Evolutionary conservation across 306 rosid genomes (phyloP).

Genomic region (Senna tora): DNA sequence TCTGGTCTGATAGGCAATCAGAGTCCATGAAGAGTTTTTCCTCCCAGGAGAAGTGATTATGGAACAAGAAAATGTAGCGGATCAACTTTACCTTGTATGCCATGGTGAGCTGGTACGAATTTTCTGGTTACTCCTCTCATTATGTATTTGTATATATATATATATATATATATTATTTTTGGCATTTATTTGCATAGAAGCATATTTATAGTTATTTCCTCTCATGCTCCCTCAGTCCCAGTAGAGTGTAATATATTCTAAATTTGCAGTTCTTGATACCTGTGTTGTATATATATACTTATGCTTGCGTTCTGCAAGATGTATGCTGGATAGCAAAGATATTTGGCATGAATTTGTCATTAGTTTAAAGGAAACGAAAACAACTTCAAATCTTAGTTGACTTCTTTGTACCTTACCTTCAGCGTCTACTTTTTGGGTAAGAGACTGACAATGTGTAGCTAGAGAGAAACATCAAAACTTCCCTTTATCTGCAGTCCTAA

Average conservation of each 20-base stretch:
- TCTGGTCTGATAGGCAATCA: slow-evolving; percentile 53
- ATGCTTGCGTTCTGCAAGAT: neutral
- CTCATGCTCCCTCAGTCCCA: neutral
- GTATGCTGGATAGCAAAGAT: neutral
- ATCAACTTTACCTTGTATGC: slow-evolving; percentile 63
- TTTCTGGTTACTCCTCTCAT: neutral
- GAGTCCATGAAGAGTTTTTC: slow-evolving; percentile 66
- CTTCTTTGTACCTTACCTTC: neutral
- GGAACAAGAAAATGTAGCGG: slow-evolving; percentile 58
- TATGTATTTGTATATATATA: neutral
- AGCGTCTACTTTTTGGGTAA: slow-evolving; percentile 1
- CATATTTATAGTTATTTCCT: neutral
- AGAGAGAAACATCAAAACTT: neutral
- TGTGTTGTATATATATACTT: slow-evolving; percentile 5
- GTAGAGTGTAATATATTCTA: neutral
- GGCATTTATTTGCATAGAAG: neutral
- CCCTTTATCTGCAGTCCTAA: slow-evolving; percentile 4
- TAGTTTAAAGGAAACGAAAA: neutral
- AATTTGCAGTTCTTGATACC: slow-evolving; percentile 14
- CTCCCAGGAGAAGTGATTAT: slow-evolving; percentile 63
- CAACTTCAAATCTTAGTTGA: neutral
- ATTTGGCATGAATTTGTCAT: neutral
- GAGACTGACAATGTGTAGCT: neutral
- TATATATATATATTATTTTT: too few relatives aligned
- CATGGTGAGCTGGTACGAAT: slow-evolving; percentile 64